These are phyloP conservation scores for Septoria petroselini DNA, from an alignment of 2,329 filamentous ascomycete genomes.

Conservation along the genomic window DNA sequence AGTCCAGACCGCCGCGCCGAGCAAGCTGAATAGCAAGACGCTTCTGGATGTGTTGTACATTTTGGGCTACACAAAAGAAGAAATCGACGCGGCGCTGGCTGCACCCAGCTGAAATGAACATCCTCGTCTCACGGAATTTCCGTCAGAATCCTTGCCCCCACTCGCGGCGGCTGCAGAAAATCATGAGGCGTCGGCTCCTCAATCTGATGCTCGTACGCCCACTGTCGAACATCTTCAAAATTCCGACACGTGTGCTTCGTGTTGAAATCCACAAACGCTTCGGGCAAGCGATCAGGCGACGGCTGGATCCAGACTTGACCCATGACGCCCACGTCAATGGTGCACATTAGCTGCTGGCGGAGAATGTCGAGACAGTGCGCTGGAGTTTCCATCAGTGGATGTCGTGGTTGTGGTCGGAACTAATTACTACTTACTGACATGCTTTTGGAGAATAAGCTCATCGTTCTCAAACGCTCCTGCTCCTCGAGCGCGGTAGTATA, in stretches of 20 bases:
- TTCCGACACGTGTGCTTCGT: slow-evolving; percentile 59
- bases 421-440: slow-evolving; percentile 54
- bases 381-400: slow-evolving; percentile 24
- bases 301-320: slow-evolving; percentile 60
- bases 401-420: neutral
- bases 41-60: slow-evolving; percentile 71
- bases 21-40: slow-evolving; percentile 67
- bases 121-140: too few relatives aligned
- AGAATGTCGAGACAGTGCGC: slow-evolving; percentile 61
- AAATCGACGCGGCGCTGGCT: slow-evolving; percentile 24
- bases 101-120: neutral
- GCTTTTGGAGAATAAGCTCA: slow-evolving; percentile 54
- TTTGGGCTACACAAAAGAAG: slow-evolving; percentile 52
- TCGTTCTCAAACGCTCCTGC: slow-evolving; percentile 56
- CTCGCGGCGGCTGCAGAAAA: slow-evolving; percentile 38
- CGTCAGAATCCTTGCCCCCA: too few relatives aligned
- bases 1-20: slow-evolving; percentile 73
- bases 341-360: slow-evolving; percentile 63
- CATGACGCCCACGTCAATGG: slow-evolving; percentile 57
- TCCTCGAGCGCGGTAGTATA: slow-evolving; percentile 53
- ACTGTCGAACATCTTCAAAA: slow-evolving; percentile 52
- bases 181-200: slow-evolving; percentile 42
- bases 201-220: slow-evolving; percentile 55
- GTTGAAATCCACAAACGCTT: slow-evolving; percentile 61
- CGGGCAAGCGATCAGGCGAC: slow-evolving; percentile 28